Percentiles rank a stretch among this genome's conserved stretches.
Conservation (phyloP, 1,139 yeast species). For the Pichia sp. region DNA sequence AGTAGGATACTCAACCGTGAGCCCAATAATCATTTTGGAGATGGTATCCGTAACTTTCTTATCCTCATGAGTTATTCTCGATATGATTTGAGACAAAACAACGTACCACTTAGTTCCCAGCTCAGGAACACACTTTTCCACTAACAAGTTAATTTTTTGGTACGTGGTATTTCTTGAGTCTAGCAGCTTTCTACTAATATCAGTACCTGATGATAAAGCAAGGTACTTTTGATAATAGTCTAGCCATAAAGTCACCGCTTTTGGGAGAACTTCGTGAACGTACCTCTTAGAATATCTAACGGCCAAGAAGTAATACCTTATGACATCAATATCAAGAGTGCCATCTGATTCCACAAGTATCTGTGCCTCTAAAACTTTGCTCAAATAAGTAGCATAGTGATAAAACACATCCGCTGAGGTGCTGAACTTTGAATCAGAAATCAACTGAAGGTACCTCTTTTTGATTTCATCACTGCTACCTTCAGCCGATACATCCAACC, state of each 20-base stretch:
- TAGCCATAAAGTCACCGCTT: constrained; percentile 84
- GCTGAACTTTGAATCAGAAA: constrained; percentile 49
- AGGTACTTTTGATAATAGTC: constrained; percentile 55
- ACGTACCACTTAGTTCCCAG: constrained; percentile 74
- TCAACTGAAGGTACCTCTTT: constrained; percentile 58
- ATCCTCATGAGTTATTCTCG: constrained; percentile 67
- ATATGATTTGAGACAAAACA: constrained; percentile 78
- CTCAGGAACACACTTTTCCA: constrained; percentile 30
- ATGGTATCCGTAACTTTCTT: constrained; percentile 50
- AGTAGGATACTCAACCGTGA: constrained; percentile 63
- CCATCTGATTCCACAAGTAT: constrained; percentile 38
- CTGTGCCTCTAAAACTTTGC: constrained; percentile 62
- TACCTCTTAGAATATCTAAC: constrained; percentile 40
- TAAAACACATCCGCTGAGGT: constrained; percentile 35
- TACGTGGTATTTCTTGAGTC: constrained; percentile 8
- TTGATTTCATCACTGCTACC: constrained; percentile 71
- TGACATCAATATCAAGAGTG: constrained; percentile 57
- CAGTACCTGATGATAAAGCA: constrained; percentile 31
- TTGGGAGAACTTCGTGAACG: constrained; percentile 76
- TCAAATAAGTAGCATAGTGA: constrained; percentile 66
- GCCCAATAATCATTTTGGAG: constrained; percentile 45
- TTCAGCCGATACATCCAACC: constrained; percentile 87
- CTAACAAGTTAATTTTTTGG: constrained; percentile 8
- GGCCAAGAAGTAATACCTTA: constrained; percentile 59
- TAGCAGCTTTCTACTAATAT: constrained; percentile 38